Evolutionary conservation across 257 asterid genomes (phyloP), one percentile per base, ranked within the genome.

Genomic region (Petunia secreta): DNA sequence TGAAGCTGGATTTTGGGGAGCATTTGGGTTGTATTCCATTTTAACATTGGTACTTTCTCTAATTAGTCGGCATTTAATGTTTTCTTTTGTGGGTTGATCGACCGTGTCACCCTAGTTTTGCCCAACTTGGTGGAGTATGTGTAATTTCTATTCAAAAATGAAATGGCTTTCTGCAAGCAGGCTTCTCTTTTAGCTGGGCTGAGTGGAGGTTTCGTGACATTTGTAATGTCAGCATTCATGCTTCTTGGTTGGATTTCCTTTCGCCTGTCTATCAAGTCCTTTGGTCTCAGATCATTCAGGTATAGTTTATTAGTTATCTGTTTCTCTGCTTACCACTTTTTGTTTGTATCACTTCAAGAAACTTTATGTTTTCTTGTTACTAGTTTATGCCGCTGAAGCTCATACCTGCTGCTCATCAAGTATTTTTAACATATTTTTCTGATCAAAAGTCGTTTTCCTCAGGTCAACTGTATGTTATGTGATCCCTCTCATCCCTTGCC

Each of bases 1-100:
- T 82, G 98, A 94, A 90, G 98, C 98, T 85, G 86, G 91, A 88
- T 92, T 96, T 86, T 96, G 98, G 98, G 99, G 99, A 83, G 99
- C 99, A 73, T 96, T 94, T 88, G 99, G 99, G 77, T 86, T 96
- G 84, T 92, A 92, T 84, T 87, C 97, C 75, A 82, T 94, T 80
- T 85, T 92, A 54, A 94, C 98, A 60, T 63, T 92, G 98, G 99
- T 96, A 58, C 44, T 53, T 83, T 41, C 60, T 11, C 46, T 25
- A 9, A n/a, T 43, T 53, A n/a, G 48, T 58, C 50, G 68, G 71
- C 50, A 79, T 67, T 52, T 57, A 40, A 55, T 73, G 4, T 41
- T 79, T 43, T 65, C 60, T 14, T 77, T 64, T 79, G 34, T 65
- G 6, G 34, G 39, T 79, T 52, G 64, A 63, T 79, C n/a, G 73